Percentiles rank a stretch among this genome's conserved stretches.
Evolutionary conservation across 106 monocot species (phyloP).

Genomic region (Phalaenopsis aphrodite): DNA sequence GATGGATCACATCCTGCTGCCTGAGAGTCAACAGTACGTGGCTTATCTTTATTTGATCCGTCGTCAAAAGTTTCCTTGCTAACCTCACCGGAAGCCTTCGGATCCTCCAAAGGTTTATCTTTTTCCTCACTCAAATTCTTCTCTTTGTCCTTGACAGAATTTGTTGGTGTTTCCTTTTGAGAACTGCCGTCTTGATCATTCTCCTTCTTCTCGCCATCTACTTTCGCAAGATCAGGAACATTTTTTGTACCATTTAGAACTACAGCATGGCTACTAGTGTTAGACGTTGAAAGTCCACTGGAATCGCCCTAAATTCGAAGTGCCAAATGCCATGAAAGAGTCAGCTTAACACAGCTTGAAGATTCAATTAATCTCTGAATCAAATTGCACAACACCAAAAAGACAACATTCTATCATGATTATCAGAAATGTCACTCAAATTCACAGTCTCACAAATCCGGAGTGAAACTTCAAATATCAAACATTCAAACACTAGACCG

Average conservation of each 20-base stretch:
- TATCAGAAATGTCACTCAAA: not conserved
- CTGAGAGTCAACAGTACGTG: constrained; percentile 6
- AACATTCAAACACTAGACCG: not conserved
- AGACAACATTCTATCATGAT: not conserved
- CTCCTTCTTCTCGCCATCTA: constrained; percentile 10
- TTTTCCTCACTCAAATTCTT: constrained; percentile 1
- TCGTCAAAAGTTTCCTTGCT: constrained; percentile 11
- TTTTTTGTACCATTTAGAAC: not conserved
- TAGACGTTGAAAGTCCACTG: not conserved
- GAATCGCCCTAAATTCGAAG: constrained; percentile 1
- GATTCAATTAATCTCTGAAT: not conserved
- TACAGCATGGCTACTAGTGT: not conserved
- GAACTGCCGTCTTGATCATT: constrained; percentile 8
- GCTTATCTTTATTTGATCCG: constrained; percentile 8
- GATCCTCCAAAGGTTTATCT: constrained; percentile 6
- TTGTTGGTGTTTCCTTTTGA: constrained; percentile 11
- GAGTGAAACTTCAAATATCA: not conserved
- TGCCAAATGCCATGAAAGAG: not conserved
- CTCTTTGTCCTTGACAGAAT: constrained; percentile 5
- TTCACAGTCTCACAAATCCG: not conserved
- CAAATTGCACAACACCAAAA: not conserved
- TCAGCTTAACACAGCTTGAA: not conserved
- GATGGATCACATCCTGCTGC: constrained; percentile 49
- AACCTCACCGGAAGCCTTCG: not conserved
- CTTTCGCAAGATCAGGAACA: constrained; percentile 14